Percentiles rank a stretch among this genome's conserved stretches.
Conservation (phyloP, 768 basidiomycete genomes). For the Serendipita sp. region DNA sequence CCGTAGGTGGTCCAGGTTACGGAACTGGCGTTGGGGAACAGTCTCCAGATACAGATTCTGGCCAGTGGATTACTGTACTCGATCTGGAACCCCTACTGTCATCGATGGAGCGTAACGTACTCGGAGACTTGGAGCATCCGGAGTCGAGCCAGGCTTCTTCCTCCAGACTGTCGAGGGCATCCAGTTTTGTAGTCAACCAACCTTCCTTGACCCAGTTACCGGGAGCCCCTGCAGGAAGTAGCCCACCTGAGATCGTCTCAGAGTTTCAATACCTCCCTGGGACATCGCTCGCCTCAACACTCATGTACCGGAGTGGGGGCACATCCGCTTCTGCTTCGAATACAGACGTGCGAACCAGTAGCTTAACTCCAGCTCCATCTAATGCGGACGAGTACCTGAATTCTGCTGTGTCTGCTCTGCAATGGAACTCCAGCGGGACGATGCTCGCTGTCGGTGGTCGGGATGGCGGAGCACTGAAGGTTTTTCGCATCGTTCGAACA, state of each 20-base stretch:
- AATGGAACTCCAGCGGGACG: constrained; percentile 41
- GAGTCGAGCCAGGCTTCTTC: too few species aligned
- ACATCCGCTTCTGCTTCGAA: background rate
- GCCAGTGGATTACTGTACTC: constrained; percentile 38
- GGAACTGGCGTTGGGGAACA: too few species aligned
- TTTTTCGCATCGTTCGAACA: constrained; percentile 30
- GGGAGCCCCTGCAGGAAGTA: background rate
- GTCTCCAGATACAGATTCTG: constrained; percentile 10
- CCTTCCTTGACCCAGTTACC: constrained; percentile 5
- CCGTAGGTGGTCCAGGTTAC: background rate
- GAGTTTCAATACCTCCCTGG: constrained; percentile 34
- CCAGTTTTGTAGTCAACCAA: constrained; percentile 15
- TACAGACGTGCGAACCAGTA: background rate
- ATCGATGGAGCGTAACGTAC: background rate
- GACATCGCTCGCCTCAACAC: constrained; percentile 17
- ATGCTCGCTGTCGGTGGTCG: constrained; percentile 32
- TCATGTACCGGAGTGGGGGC: background rate
- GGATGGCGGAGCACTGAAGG: constrained; percentile 39
- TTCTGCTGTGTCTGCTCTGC: constrained; percentile 27
- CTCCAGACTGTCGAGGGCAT: background rate
- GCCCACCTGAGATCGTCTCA: constrained; percentile 21
- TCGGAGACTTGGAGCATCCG: too few species aligned
- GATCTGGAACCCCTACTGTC: constrained; percentile 5
- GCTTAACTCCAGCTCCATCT: background rate
- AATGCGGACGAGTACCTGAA: background rate